Base-by-base conservation (phyloP, 116 monocot genomes). In the Zostera marina region DNA sequence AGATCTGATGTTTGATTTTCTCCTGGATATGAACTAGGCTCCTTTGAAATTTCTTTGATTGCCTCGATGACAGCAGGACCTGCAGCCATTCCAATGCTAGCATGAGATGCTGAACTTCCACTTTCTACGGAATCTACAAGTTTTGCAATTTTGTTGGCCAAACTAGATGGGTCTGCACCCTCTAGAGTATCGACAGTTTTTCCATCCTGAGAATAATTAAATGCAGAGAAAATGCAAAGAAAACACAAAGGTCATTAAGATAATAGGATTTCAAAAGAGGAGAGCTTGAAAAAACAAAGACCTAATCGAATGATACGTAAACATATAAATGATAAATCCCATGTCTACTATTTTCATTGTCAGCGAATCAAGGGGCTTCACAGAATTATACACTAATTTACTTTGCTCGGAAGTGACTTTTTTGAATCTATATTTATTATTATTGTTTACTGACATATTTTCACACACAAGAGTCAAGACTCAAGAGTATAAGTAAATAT, bases 61-160 rank as follows among this genome's bases (percentile, higher is more conserved):
- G 70, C 64, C 74, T 89, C 85, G 15, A 83, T 69, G 54, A 85
- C 64, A 8, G 80, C 59, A 21, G 85, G 83, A 5, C 77, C 82
- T 38, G 80, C 82, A 65, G 91, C 91, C 58, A 82, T 47, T 44
- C 85, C 85, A 64, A 91, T 75, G 66, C 82, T 91, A 42, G 82
- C 85, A 65, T 85, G 85, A 24, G 82, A 73, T 69, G 82, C 82
- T 41, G 85, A 82, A 66, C 77, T 73, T 15, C 63, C 66, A 54
- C 68, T 56, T 2, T 67, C 54, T 22, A 61, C 56, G 64, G 82
- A 70, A 60, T 74, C 98, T 62, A 70, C 73, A 64, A 81, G 41
- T 72, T 89, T 85, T 49, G 82, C 78, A 57, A 98, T 81, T 71
- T 89, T 98, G 63, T 89, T 79, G 16, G 98, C 85, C 58, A 89